Conservation (phyloP, 2,329 filamentous ascomycete genomes). For the Emericellopsis cladophorae region DNA sequence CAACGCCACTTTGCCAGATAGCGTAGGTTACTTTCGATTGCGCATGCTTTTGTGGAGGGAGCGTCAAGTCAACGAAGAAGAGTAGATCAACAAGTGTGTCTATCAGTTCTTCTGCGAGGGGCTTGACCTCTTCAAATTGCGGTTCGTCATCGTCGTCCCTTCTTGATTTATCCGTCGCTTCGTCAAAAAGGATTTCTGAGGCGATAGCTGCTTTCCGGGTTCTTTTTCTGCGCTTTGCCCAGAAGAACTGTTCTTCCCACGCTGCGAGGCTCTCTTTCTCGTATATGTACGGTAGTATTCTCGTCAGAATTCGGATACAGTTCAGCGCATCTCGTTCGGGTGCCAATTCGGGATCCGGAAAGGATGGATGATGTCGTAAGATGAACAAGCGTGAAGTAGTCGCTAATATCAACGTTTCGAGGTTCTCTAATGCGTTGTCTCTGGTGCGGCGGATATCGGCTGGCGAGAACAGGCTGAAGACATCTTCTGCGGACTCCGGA, state of each 20-base stretch:
- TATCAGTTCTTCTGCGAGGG: conserved; percentile 82
- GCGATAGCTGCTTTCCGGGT: conserved; percentile 53
- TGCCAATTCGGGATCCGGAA: conserved; percentile 75
- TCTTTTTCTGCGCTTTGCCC: conserved; percentile 61
- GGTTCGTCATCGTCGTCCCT: conserved; percentile 43
- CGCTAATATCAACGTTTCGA: conserved; percentile 78
- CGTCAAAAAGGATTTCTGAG: conserved; percentile 76
- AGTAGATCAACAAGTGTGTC: conserved; percentile 81
- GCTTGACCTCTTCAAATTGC: conserved; percentile 64
- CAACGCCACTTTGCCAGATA: conserved; percentile 97
- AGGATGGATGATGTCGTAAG: conserved; percentile 79
- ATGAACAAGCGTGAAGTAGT: conserved; percentile 72
- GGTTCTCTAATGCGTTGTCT: conserved; percentile 72
- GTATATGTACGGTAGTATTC: conserved; percentile 82
- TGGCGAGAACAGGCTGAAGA: conserved; percentile 90
- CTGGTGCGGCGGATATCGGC: conserved; percentile 79
- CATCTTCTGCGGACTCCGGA: conserved; percentile 87
- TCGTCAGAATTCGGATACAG: conserved; percentile 82
- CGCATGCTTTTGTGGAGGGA: conserved; percentile 57
- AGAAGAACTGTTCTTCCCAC: conserved; percentile 95
- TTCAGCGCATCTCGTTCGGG: conserved; percentile 85
- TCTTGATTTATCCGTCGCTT: conserved; percentile 39
- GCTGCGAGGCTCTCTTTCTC: conserved; percentile 69
- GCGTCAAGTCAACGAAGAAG: conserved; percentile 83
- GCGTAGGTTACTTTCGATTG: conserved; percentile 79